Base-by-base conservation (phyloP, 2,329 filamentous ascomycete species). In the Nannizziopsis barbatae region DNA sequence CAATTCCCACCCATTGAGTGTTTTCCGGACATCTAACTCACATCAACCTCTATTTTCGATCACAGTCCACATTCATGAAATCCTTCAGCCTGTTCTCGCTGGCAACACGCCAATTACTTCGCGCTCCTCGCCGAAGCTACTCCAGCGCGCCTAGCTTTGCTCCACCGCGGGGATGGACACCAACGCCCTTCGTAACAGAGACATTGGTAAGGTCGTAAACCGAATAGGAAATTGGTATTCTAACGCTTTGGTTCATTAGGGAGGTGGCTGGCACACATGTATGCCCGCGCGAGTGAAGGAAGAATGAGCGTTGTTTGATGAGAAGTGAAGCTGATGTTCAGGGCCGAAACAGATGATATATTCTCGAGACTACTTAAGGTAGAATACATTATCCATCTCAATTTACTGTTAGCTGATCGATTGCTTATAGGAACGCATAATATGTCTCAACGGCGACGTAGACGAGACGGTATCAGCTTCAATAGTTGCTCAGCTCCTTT, bases 401-500 rank as follows among this genome's bases (percentile, higher is more conserved):
- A 51, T 43, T 15, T 50, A 56, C 11, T 11, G 14, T 22, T 8
- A 31, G 6, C 10, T 36, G 33, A 15, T 9, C 15, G 3, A n/a
- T 14, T 12, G n/a, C 36, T 40, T 37, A 51, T 17, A 86, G 80
- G 90, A 96, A 74, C 86, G 90, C 54, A 96, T 96, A 60, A 77
- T 98, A 61, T 95, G 86, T 63, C 77, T 96, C 32, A 95, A 95
- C 61, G 90, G 90, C 60, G 76, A 85, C 61, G 88, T 96, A 50
- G 85, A 96, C 70, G 86, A 95, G 62, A 83, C 79, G 37, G 80
- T 92, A 56, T 94, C 88, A 33, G 90, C 92, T n/a, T 86, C 84
- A 37, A 87, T 96, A 54, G 90, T 96, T 22, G 87, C 92, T 1
- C 93, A 98, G 65, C 80, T 98, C 17, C 83, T 98, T 54, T 98